Percentiles rank a stretch among this genome's conserved stretches.
Conservation (phyloP, 352 stramenopile genomes). For the Labyrinthula sp. region DNA sequence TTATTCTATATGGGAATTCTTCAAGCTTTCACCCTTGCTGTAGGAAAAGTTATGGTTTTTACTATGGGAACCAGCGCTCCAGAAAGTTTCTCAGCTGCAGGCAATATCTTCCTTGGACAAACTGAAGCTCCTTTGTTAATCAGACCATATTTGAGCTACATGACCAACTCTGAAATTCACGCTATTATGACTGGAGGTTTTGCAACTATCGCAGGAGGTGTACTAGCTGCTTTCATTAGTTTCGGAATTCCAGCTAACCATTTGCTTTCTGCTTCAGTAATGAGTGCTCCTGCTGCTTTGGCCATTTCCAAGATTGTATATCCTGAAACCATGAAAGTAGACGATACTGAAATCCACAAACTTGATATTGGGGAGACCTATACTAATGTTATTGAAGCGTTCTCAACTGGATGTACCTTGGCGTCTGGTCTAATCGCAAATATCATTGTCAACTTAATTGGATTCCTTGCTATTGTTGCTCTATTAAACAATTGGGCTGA, state of each 20-base stretch:
- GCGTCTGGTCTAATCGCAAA: background rate
- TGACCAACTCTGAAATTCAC: constrained; percentile 5
- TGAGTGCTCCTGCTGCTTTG: constrained; percentile 2
- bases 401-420: background rate
- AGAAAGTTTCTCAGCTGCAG: constrained; percentile 1
- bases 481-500: background rate
- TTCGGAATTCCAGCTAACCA: constrained; percentile 1
- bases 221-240: constrained; percentile 1
- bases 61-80: background rate
- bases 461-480: constrained; percentile 2
- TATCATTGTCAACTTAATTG: constrained; percentile 1
- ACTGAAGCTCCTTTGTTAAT: constrained; percentile 4
- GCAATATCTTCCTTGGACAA: constrained; percentile 9
- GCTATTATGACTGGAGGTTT: constrained; percentile 9
- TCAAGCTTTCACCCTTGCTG: constrained; percentile 1
- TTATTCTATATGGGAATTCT: constrained; percentile 2
- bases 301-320: constrained; percentile 6
- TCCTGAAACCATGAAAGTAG: constrained; percentile 2
- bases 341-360: background rate
- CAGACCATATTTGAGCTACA: background rate
- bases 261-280: background rate
- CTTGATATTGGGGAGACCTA: constrained; percentile 1
- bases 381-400: constrained; percentile 1
- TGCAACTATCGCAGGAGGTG: constrained; percentile 6
- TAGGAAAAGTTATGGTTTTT: constrained; percentile 1